These are phyloP conservation scores for Penicillium pancosmium DNA, from an alignment of 495 filamentous ascomycete species.

Conservation along the genomic window DNA sequence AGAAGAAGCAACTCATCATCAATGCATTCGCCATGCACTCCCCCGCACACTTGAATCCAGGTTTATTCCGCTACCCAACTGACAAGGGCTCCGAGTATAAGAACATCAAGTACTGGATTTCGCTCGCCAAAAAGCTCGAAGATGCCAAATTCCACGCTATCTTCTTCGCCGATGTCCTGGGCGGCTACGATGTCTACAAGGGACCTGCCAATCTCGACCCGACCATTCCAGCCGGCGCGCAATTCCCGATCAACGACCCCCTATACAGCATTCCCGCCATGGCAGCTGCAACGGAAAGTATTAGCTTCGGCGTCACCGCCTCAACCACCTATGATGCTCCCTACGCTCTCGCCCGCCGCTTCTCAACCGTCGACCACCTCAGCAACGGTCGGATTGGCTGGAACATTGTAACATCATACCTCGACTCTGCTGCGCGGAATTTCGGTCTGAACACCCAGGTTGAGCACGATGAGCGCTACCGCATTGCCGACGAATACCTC, in stretches of 20 bases:
- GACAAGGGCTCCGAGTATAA: conserved; percentile 53
- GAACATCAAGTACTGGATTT: conserved; percentile 48
- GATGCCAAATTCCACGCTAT: conserved; percentile 56
- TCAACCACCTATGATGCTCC: conserved; percentile 69
- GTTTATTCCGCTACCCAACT: conserved; percentile 49
- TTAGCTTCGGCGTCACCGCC: conserved; percentile 70
- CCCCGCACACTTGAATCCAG: conserved; percentile 53
- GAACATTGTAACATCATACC: conserved; percentile 71
- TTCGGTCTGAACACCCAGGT: conserved; percentile 59
- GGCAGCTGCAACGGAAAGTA: conserved; percentile 57
- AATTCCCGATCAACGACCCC: conserved; percentile 67
- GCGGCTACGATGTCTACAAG: conserved; percentile 69
- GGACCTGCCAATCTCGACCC: conserved; percentile 58
- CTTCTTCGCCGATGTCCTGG: conserved; percentile 56
- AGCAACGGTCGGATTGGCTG: conserved; percentile 63
- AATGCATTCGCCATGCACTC: conserved; percentile 60
- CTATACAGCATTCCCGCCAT: conserved; percentile 47
- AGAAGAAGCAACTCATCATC: conserved; percentile 55
- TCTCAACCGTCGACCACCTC: conserved; percentile 71
- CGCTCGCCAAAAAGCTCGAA: conserved; percentile 51
- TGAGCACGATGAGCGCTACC: conserved; percentile 69
- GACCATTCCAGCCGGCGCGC: conserved; percentile 61
- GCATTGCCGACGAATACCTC: conserved; percentile 68
- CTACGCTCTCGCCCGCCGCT: conserved; percentile 66
- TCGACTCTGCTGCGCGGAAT: conserved; percentile 67